Conservation (phyloP, 176 grass and related monocot species). For the Hordeum marinum region DNA sequence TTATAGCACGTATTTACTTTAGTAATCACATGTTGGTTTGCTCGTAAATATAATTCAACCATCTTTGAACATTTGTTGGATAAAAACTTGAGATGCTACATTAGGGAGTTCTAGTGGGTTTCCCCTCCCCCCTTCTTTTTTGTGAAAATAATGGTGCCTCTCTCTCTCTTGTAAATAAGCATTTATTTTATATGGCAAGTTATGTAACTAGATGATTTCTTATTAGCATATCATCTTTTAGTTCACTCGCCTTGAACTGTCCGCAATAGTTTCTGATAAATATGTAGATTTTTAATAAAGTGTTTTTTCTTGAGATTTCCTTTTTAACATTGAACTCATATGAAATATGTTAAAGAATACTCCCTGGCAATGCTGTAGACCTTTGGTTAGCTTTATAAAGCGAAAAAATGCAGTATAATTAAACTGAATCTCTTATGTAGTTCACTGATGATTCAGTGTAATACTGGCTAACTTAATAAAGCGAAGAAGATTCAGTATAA, state of each 20-base stretch:
- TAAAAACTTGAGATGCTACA: neutral
- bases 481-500: too few relatives aligned
- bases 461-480: too few relatives aligned
- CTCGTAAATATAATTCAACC: conserved; percentile 5
- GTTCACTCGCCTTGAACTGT: neutral
- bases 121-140: too few relatives aligned
- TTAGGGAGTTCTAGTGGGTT: too few relatives aligned
- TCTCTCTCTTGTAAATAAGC: neutral
- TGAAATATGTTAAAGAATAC: too few relatives aligned
- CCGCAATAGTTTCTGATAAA: neutral
- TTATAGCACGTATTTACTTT: conserved; percentile 7
- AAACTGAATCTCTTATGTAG: too few relatives aligned
- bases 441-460: too few relatives aligned
- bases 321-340: too few relatives aligned
- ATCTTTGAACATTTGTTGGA: neutral
- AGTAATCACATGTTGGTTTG: neutral
- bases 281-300: neutral
- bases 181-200: neutral
- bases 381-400: too few relatives aligned
- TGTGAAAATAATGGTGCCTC: neutral
- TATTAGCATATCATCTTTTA: too few relatives aligned
- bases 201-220: neutral
- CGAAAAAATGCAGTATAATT: too few relatives aligned
- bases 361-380: too few relatives aligned
- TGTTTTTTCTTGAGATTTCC: neutral